These are phyloP conservation scores for Penicillium vulpinum DNA, from an alignment of 2,329 filamentous ascomycete species.

Conservation along the genomic window DNA sequence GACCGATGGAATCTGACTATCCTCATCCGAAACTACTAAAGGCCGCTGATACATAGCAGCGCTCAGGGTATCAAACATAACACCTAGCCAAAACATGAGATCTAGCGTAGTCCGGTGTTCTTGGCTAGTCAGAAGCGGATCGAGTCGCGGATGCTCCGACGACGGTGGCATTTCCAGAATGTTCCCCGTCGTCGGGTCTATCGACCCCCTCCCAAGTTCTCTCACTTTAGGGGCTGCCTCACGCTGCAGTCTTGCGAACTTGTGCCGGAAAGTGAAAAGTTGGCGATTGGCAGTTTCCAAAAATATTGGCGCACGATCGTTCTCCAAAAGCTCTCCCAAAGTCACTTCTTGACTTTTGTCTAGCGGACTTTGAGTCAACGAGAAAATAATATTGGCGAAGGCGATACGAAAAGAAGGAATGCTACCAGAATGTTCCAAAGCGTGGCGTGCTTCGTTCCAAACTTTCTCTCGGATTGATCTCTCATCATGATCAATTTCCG, in stretches of 20 bases:
- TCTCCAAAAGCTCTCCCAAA: slow-evolving; percentile 23
- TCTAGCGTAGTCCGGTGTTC: slow-evolving; percentile 52
- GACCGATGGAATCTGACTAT: slow-evolving; percentile 40
- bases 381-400: slow-evolving; percentile 49
- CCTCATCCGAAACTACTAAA: slow-evolving; percentile 48
- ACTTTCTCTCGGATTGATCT: slow-evolving; percentile 40
- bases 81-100: slow-evolving; percentile 58
- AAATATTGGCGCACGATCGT: slow-evolving; percentile 36
- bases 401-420: slow-evolving; percentile 50
- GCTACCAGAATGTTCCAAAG: slow-evolving; percentile 39
- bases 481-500: slow-evolving; percentile 32
- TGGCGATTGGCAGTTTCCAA: slow-evolving; percentile 44
- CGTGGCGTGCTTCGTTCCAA: slow-evolving; percentile 46
- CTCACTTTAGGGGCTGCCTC: not conserved
- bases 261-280: slow-evolving; percentile 35
- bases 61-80: slow-evolving; percentile 61
- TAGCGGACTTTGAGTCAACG: slow-evolving; percentile 46
- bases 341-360: slow-evolving; percentile 21
- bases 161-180: not conserved
- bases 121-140: slow-evolving; percentile 17
- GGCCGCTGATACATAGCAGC: slow-evolving; percentile 55
- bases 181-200: not conserved
- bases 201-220: not conserved
- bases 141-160: not conserved
- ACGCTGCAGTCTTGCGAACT: slow-evolving; percentile 20